Base-by-base conservation (phyloP, 345 rosid genomes). In the Citrus cavaleriei region DNA sequence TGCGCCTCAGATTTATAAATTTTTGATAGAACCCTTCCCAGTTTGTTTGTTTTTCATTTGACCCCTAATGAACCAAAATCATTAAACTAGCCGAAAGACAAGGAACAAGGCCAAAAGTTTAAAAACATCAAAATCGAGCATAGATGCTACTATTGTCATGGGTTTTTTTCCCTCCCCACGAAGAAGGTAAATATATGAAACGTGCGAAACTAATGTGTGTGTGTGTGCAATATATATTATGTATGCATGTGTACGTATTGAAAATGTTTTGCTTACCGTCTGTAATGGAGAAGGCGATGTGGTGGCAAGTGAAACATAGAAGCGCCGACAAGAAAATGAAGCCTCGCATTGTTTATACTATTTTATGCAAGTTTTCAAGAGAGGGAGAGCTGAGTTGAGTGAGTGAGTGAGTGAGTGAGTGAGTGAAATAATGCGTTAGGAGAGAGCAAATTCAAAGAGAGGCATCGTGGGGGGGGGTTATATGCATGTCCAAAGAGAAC, bases 291-390 rank as follows among this genome's bases (percentile, higher is more conserved):
- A 83, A 81, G 81, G 88, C 78, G 78, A 78, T 59, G 58, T 54
- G 51, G 84, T 73, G 76, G 79, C 70, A 76, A 74, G 83, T 76
- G 75, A 90, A 78, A 8, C 83, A 82, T 46, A 92, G 87, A 1
- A 92, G 86, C 87, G 76, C 87, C 78, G 84, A 70, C 84, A 86
- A 25, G 60, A 82, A 46, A 74, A 68, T 18, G 84, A 74, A 79
- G 62, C 78, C 84, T 88, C 77, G 81, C 91, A 86, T 85, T 54
- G 55, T 57, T 71, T 42, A 13, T 18, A 65, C 30, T 19, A 3
- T 14, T 7, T 24, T 61, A 57, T 8, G 22, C 74, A 8, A 51
- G 35, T 72, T 57, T 4, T 32, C 6, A 0, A 24, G 16, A 51
- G 32, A 34, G 60, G 69, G 38, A 78, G 80, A 66, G 57, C 25